A percentile compares a stretch with the other conserved stretches of the same genome.
Evolutionary conservation across 345 rosid genomes (phyloP).

Genomic region (Citrus mangshanensis): DNA sequence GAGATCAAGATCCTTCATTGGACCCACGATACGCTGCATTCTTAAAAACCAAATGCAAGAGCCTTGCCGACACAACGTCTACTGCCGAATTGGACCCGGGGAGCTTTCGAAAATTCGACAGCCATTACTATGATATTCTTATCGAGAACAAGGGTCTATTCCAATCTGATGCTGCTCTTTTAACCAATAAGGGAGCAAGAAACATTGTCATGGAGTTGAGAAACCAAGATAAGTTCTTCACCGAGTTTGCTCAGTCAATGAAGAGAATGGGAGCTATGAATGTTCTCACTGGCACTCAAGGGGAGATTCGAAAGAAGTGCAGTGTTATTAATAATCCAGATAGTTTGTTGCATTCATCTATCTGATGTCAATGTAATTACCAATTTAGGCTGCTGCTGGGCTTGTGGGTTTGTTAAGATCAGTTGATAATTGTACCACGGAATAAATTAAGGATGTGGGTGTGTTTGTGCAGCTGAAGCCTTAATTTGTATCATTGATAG

Average conservation of each 20-base stretch:
- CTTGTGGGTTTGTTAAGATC: background rate
- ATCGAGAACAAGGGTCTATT: constrained; percentile 48
- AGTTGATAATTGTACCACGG: background rate
- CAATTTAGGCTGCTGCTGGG: background rate
- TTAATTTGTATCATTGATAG: too few relatives aligned
- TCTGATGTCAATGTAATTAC: background rate
- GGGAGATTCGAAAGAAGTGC: constrained; percentile 60
- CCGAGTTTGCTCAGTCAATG: constrained; percentile 59
- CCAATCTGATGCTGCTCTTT: constrained; percentile 61
- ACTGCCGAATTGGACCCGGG: constrained; percentile 54
- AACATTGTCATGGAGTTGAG: constrained; percentile 12
- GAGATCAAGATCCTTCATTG: constrained; percentile 59
- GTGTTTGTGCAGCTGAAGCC: too few relatives aligned
- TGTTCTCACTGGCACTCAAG: constrained; percentile 38
- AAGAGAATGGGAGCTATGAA: constrained; percentile 46
- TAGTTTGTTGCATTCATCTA: background rate
- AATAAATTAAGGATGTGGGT: background rate
- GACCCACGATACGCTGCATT: constrained; percentile 32
- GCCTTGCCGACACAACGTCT: constrained; percentile 27
- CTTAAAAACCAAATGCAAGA: constrained; percentile 44
- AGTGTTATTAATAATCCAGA: constrained; percentile 24
- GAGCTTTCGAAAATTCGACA: constrained; percentile 42
- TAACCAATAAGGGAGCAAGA: constrained; percentile 29
- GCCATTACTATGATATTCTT: constrained; percentile 36
- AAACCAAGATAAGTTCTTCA: constrained; percentile 27